Evolutionary conservation across 139 green algal species (phyloP), one percentile per base, ranked within the genome.

Genomic region (Zygnema cylindricum): DNA sequence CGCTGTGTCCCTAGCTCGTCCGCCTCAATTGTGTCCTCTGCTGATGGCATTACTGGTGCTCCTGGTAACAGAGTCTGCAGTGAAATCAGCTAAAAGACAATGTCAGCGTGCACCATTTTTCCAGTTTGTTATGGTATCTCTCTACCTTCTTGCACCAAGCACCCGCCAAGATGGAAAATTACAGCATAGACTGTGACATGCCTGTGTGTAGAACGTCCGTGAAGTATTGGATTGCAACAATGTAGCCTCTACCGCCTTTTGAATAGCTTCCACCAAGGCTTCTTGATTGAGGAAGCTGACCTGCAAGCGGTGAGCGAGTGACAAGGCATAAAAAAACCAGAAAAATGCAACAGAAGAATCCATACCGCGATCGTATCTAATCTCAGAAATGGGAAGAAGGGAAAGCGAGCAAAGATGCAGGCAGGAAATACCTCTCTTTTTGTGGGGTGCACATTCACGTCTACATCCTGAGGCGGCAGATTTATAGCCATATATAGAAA

Each of bases 401-500:
- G 30, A 73, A 73, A 30, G 57, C 30, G 30, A 30, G 30, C 57
- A 73, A 73, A 73, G 57, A 30, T 30, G 57, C 30, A 30, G 30
- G 57, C 30, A 30, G 36, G 71, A n/a, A 69, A 30, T 36, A 99
- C 97, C 86, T 99, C 96, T n/a, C 91, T 90, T 93, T 99, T 95
- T 43, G 93, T 95, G 21, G 93, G 93, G 73, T 94, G 92, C 87
- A 98, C 89, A 90, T 99, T 99, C 23, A 98, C 96, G 81, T 99
- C 97, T 38, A 99, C 96, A 76, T 98, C 93, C 33, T 86, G 73
- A 0, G 93, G 87, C 0, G 97, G 97, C 84, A 99, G 90, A 57
- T 69, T 84, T 55, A 94, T 54, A 0, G 92, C 91, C 69, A 99
- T 79, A 86, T 97, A 98, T 0, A 97, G 49, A 83, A 97, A 99